Base-by-base conservation (phyloP, 2,329 filamentous ascomycete species). In the Diaporthe nobilis region DNA sequence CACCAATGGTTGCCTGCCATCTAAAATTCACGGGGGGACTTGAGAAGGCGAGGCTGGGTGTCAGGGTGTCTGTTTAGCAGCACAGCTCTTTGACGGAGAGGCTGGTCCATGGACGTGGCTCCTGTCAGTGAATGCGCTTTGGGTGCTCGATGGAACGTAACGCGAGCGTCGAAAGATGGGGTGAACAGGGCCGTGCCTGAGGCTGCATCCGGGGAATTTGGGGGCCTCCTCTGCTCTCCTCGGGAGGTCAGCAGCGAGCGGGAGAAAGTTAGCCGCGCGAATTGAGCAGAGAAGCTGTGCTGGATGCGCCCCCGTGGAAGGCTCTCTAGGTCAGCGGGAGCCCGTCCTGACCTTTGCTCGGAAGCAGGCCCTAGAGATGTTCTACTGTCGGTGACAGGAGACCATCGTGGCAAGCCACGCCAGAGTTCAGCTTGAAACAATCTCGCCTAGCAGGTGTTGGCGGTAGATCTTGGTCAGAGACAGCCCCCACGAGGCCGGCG, bases 21-120 rank as follows among this genome's bases (percentile, higher is more conserved):
- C 58, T 42, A 53, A 73, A 49, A 55, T 55, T 72, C 71, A 73
- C 71, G 34, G 58, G 71, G 71, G 71, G 34, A 9, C 22, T 22
- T 13, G 22, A n/a, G 25, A 15, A 44, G 44, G 49, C 47, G 65
- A 68, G 31, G 42, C 57, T 42, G 31, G 44, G 57, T 61, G 7
- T 53, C 51, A 47, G 47, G 17, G n/a, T 60, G 22, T 42, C 12
- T 25, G 20, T 22, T 10, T 34, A 31, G 42, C 42, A 51, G 71
- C 12, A 25, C 12, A 28, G 34, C 17, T 53, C 53, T 53, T 28
- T 20, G 47, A 17, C 31, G 12, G 20, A 39, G 10, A 47, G 31
- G 31, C n/a, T 49, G 70, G 57, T 51, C 39, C 57, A 51, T 70
- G 65, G 47, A 55, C 49, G 34, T 49, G 22, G 49, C 49, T 70